Base-by-base conservation (phyloP, 2,329 filamentous ascomycete species). In the Fusarium sp. region DNA sequence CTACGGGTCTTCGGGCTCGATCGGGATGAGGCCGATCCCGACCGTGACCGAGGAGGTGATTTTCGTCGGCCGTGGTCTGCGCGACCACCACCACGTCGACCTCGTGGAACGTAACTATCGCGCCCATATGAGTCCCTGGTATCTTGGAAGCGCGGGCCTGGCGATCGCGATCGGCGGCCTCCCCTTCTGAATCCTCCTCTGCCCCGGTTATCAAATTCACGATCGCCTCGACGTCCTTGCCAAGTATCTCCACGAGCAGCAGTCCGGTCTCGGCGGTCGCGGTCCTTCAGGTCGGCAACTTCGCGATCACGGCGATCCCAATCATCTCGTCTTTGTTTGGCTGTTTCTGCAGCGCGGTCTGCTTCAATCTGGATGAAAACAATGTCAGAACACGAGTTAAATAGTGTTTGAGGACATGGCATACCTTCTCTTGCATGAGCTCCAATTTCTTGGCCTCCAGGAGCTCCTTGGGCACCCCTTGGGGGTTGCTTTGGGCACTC, bases 391-490 rank as follows among this genome's bases (percentile, higher is more conserved):
- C 33, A 31, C 7, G 18, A 27, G 29, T 31, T 37, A 35, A 13
- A 54, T n/a, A 29, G 20, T 31, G 27, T 20, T 36, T 11, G 14
- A 5, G 20, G 14, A 14, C 7, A 15, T 40, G 23, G 21, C 10
- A 33, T 78, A 96, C 95, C 90, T 97, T 97, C 80, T 97, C 94
- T 79, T 97, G 93, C 65, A 96, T 93, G 46, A 99, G 83, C 79
- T 99, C 96, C 42, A 92, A 82, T 80, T 98, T 99, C 84, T 99
- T 99, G 1, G 95, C 94, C 77, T 99, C 96, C 4, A 99, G 82
- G 40, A 99, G 84, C 79, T 97, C 94, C 78, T 97, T 95, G 0
- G 96, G 95, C 14, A 99, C 94, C 54, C 96, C 96, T 76, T 96
- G 91, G 0, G 93, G 89, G 77, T 90, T 97, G 39, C 87, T 84